Conservation (phyloP, 257 asterid species). For the Anisodus acutangulus region DNA sequence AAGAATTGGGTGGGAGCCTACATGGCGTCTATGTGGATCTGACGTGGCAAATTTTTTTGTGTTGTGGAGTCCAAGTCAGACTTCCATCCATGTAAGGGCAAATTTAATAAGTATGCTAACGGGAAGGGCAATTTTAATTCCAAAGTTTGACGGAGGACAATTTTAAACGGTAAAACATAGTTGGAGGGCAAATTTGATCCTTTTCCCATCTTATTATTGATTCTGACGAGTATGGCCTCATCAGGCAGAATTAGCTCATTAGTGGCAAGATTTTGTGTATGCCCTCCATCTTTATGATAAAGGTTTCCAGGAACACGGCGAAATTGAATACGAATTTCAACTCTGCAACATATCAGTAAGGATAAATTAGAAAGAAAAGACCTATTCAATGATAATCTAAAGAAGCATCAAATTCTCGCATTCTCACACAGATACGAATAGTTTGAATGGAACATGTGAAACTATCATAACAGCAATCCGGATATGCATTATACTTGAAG, state of each 20-base stretch:
- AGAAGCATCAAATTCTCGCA: background rate
- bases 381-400: background rate
- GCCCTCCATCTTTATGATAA: slow-evolving; percentile 39
- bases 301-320: slow-evolving; percentile 55
- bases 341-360: slow-evolving; percentile 37
- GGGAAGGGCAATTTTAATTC: too few species aligned
- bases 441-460: background rate
- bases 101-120: too few species aligned
- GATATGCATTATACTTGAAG: background rate
- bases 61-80: too few species aligned
- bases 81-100: too few species aligned
- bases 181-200: too few species aligned
- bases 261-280: slow-evolving; percentile 37
- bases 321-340: slow-evolving; percentile 54
- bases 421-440: background rate
- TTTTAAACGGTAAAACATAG: too few species aligned
- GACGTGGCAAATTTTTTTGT: too few species aligned
- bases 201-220: slow-evolving; percentile 40
- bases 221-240: slow-evolving; percentile 52
- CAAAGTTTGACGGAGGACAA: too few species aligned
- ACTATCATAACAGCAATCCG: background rate
- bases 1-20: too few species aligned
- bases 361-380: background rate
- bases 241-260: slow-evolving; percentile 57
- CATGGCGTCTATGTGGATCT: too few species aligned